phyloP scores from a whole-genome alignment of 2,329 filamentous ascomycete species.

The Fusarium nisikadoi region DNA sequence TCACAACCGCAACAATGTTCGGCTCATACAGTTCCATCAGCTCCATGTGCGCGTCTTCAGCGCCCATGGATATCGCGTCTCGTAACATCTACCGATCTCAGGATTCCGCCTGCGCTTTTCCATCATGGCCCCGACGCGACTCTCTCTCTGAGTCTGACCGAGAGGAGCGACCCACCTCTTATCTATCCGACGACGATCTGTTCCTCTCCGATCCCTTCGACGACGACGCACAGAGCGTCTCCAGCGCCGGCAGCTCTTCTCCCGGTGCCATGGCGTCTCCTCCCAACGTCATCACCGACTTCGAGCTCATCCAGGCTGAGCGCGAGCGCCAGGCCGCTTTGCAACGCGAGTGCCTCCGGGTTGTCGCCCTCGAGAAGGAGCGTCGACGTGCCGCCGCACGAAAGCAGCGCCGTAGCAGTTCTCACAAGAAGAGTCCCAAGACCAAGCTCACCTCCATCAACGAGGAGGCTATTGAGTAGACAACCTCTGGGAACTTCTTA shows the following conservation, averaged over 20 bases:
- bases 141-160: conserved; percentile 59
- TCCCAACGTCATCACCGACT: conserved; percentile 55
- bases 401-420: conserved; percentile 52
- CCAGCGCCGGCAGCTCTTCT: conserved; percentile 57
- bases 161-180: conserved; percentile 62
- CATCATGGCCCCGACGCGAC: conserved; percentile 67
- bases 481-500: conserved; percentile 38
- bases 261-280: conserved; percentile 48
- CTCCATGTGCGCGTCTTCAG: conserved; percentile 56
- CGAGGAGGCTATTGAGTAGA: conserved; percentile 56
- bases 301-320: conserved; percentile 62
- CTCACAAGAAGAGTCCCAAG: conserved; percentile 62
- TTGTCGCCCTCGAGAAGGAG: conserved; percentile 66
- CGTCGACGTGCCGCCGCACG: conserved; percentile 55
- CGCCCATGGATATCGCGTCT: conserved; percentile 59
- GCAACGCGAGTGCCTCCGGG: conserved; percentile 64
- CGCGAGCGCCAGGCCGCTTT: conserved; percentile 59
- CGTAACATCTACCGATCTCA: conserved; percentile 53
- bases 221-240: conserved; percentile 61
- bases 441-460: conserved; percentile 60
- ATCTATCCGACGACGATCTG: conserved; percentile 72
- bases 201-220: conserved; percentile 63
- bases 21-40: conserved; percentile 62
- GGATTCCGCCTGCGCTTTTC: conserved; percentile 64
- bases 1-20: conserved; percentile 55